Conservation (phyloP, 441 rosid genomes). For the Mallotus japonicus region DNA sequence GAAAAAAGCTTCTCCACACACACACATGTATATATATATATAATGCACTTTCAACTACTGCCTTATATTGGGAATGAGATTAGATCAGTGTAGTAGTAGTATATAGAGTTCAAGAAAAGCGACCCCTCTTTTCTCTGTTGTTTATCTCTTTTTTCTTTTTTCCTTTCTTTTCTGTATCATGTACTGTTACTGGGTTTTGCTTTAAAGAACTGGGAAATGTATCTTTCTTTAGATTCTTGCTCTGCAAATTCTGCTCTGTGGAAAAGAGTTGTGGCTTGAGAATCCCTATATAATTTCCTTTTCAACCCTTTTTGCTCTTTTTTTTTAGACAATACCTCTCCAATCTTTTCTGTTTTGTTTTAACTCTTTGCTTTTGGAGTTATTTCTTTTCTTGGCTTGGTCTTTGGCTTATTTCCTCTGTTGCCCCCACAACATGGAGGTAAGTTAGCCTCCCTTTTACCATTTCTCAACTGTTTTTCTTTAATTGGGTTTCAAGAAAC, state of each 20-base stretch:
- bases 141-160: too few species aligned
- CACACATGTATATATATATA: neutral
- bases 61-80: neutral
- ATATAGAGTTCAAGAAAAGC: slow-evolving; percentile 12
- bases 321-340: neutral
- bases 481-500: slow-evolving; percentile 19
- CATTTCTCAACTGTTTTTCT: neutral
- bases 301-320: neutral
- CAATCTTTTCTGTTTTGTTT: neutral
- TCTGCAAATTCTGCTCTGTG: slow-evolving; percentile 24
- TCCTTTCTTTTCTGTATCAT: neutral
- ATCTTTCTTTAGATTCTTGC: slow-evolving; percentile 34
- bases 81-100: neutral
- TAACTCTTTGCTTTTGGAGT: neutral
- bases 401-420: neutral
- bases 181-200: slow-evolving; percentile 18
- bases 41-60: neutral
- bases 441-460: slow-evolving; percentile 22
- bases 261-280: slow-evolving; percentile 8
- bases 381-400: neutral
- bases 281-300: slow-evolving; percentile 15
- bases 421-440: slow-evolving; percentile 35
- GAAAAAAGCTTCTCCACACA: neutral
- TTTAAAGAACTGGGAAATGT: slow-evolving; percentile 24
- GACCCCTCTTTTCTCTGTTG: neutral